Base-by-base conservation (phyloP, 1,139 yeast species). In the Diutina catenulata region DNA sequence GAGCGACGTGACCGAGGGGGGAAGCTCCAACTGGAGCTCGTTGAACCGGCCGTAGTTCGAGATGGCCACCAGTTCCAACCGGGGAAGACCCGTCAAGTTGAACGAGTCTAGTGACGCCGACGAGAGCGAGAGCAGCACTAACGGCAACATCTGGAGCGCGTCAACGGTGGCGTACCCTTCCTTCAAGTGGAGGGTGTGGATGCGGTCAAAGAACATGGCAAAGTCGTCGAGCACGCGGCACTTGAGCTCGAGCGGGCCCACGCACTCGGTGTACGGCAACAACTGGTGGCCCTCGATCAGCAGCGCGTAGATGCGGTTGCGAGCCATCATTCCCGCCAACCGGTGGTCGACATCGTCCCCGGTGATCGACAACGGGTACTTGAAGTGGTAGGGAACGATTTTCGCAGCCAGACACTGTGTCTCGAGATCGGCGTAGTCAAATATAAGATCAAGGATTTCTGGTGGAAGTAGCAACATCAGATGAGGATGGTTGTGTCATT, bases 381-480 rank as follows among this genome's bases (percentile, higher is more conserved):
- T 31, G 10, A 31, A 20, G 18, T 19, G 25, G 13, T 21, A 31
- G 6, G 35, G 35, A 19, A 31, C 18, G 6, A 21, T 6, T 18
- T 21, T 20, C 13, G 35, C 35, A n/a, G 25, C 35, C 15, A 20
- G 24, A 14, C 35, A 19, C 14, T 20, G 24, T 11, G 35, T 31
- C 5, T 21, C 15, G 9, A 21, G 8, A 31, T 31, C 35, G 22
- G 25, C 20, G 10, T 11, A 31, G 18, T 31, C 35, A 11, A 31
- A 10, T 11, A 31, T 31, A 2, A 20, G 13, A 6, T 31, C 18
- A n/a, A 31, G 19, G 9, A 31, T 21, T 13, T 31, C 35, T 21
- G 16, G 16, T 8, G 35, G 35, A 13, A 31, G 10, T 10, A 25
- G 16, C n/a, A 18, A 20, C 35, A 27, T 27, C 11, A 16, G 15